These are phyloP conservation scores for Fraxinus excelsior DNA, from an alignment of 257 asterid species.

Conservation along the genomic window DNA sequence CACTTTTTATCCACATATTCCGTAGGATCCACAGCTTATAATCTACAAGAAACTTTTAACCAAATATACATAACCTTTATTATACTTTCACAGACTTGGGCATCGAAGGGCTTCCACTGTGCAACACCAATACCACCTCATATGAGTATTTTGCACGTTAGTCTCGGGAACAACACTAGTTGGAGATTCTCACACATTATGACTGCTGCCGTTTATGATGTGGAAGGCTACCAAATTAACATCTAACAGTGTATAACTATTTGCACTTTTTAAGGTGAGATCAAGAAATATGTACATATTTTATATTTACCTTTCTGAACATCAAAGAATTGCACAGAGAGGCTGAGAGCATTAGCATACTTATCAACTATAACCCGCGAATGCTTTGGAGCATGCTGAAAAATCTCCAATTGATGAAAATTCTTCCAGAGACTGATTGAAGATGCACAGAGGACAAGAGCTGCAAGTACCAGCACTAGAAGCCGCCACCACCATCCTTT, in stretches of 20 bases:
- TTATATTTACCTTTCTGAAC: constrained; percentile 53
- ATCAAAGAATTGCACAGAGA: constrained; percentile 60
- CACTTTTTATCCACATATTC: too few species aligned
- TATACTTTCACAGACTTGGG: neutral
- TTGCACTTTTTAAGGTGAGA: neutral
- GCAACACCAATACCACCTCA: neutral
- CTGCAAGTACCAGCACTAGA: constrained; percentile 30
- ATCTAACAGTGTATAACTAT: neutral
- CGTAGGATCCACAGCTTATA: too few species aligned
- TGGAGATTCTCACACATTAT: neutral
- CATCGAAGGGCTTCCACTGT: neutral
- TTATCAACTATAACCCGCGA: constrained; percentile 20
- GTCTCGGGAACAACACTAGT: neutral
- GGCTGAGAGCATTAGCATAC: constrained; percentile 48
- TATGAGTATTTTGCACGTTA: too few species aligned
- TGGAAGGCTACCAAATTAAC: neutral
- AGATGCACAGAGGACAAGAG: constrained; percentile 43
- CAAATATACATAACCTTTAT: too few species aligned
- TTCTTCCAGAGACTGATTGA: constrained; percentile 43
- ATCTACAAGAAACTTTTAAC: too few species aligned
- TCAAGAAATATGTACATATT: neutral
- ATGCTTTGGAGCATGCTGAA: constrained; percentile 17
- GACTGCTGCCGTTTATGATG: neutral
- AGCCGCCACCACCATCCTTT: constrained; percentile 36
- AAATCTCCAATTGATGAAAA: constrained; percentile 15